These are phyloP conservation scores for Dianthus caryophyllus DNA, from an alignment of 148 eudicot species.

Conservation along the genomic window DNA sequence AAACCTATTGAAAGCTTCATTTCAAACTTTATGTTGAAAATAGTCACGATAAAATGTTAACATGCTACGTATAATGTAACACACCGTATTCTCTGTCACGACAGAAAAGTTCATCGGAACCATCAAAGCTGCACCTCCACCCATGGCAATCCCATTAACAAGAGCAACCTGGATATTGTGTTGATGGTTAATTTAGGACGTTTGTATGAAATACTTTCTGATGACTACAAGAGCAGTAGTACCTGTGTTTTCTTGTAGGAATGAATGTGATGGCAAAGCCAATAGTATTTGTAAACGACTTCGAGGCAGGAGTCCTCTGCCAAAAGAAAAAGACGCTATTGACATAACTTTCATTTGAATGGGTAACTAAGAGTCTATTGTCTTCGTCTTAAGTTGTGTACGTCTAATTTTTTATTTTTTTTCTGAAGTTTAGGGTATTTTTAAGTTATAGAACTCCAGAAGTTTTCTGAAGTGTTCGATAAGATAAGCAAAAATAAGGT, in stretches of 20 bases:
- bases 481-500: no score
- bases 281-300: conserved; percentile 91
- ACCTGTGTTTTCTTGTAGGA: conserved; percentile 88
- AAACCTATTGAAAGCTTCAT: conserved; percentile 37
- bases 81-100: conserved; percentile 86
- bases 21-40: not conserved
- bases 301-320: conserved; percentile 90
- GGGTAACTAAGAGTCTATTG: no score
- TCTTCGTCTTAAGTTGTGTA: no score
- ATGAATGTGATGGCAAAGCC: conserved; percentile 96
- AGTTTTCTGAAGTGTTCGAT: no score
- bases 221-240: not conserved
- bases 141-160: conserved; percentile 92
- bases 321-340: conserved; percentile 17
- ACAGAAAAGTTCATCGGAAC: conserved; percentile 90
- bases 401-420: no score
- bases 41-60: not conserved
- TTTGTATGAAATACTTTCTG: not conserved
- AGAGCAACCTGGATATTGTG: conserved; percentile 68
- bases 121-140: conserved; percentile 95
- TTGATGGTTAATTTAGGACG: not conserved
- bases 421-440: no score
- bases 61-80: conserved; percentile 17
- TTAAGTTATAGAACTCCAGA: no score
- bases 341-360: not conserved